Base-by-base conservation (phyloP, 2,329 filamentous ascomycete species). In the Fusarium sp. region DNA sequence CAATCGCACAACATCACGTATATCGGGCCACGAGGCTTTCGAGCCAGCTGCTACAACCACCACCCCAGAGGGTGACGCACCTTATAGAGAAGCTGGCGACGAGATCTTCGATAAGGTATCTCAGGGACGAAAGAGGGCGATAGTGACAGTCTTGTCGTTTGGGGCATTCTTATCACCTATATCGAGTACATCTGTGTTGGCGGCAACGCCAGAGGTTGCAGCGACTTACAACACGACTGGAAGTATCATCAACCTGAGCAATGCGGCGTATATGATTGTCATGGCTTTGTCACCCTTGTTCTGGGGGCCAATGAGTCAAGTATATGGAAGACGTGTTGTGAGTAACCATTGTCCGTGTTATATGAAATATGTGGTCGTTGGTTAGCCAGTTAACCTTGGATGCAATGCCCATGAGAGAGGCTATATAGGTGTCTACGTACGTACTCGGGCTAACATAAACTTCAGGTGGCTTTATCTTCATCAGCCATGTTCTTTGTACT, bases 161-260 rank as follows among this genome's bases (percentile, higher is more conserved):
- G 94, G 91, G 79, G 89, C 90, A 27, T 93, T 95, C 69, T 82
- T 95, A 46, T 90, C 92, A 2, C 93, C 93, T 0, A 87, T 93
- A 25, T 91, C 89, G 14, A 92, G 89, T 41, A 94, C 92, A 0
- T 90, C 90, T 2, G 88, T 94, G 11, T 80, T 95, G 14, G 86
- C 91, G 2, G 92, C 92, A 4, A 88, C 91, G 2, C 92, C 92
- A 3, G 92, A 95, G 77, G 89, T 95, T 7, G 91, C 91, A 3
- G 77, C 77, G 6, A 89, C 87, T 10, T 93, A 87, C 76, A 69
- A 82, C 41, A 93, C 90, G 0, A 91, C 87, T 0, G 90, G 90
- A 7, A 87, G 86, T 12, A 86, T 94, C 60, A 89, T 94, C 77
- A 92, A 93, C 75, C 79, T 92, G 46, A 90, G 87, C 75, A 95